A percentile compares a stretch with the other conserved stretches of the same genome.
phyloP scores from a whole-genome alignment of 2,329 filamentous ascomycete species.

The Fusarium subtropicale region DNA sequence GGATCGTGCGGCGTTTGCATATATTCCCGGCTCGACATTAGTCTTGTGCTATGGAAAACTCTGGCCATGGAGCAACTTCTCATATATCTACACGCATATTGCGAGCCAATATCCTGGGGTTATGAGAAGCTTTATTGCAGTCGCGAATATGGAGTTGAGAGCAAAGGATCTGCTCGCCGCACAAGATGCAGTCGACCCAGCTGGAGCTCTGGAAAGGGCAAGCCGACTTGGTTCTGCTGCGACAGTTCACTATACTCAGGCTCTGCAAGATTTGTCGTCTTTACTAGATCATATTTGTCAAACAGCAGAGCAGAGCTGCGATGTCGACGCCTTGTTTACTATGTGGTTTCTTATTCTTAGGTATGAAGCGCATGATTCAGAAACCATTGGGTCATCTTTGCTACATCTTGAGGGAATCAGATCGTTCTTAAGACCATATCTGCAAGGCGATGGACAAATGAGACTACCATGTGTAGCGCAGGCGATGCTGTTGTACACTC shows the following conservation, averaged over 20 bases:
- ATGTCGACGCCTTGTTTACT: conserved; percentile 36
- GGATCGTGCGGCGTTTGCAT: conserved; percentile 30
- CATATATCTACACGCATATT: conserved; percentile 36
- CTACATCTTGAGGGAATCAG: conserved; percentile 40
- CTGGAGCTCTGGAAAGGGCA: conserved; percentile 3
- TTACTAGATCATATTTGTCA: conserved; percentile 30
- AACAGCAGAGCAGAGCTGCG: conserved; percentile 4
- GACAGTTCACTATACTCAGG: conserved; percentile 25
- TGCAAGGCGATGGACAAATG: conserved; percentile 13
- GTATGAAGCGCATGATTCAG: conserved; percentile 36
- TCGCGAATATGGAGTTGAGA: conserved; percentile 38
- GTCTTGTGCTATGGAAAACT: conserved; percentile 38
- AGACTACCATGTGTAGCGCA: conserved; percentile 33
- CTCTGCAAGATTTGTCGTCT: conserved; percentile 38
- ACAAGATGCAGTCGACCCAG: not conserved
- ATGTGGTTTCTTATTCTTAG: conserved; percentile 43
- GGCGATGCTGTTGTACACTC: conserved; percentile 34
- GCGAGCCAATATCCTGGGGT: conserved; percentile 38
- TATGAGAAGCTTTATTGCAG: conserved; percentile 41
- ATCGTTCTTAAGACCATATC: conserved; percentile 31
- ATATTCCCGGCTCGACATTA: conserved; percentile 34
- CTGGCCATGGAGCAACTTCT: conserved; percentile 42
- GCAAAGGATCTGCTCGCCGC: conserved; percentile 24
- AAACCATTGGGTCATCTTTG: conserved; percentile 22
- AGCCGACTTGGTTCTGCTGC: conserved; percentile 16